Evolutionary conservation across 2,329 filamentous ascomycete genomes (phyloP).

Genomic region (Sarocladiaceae sp.): DNA sequence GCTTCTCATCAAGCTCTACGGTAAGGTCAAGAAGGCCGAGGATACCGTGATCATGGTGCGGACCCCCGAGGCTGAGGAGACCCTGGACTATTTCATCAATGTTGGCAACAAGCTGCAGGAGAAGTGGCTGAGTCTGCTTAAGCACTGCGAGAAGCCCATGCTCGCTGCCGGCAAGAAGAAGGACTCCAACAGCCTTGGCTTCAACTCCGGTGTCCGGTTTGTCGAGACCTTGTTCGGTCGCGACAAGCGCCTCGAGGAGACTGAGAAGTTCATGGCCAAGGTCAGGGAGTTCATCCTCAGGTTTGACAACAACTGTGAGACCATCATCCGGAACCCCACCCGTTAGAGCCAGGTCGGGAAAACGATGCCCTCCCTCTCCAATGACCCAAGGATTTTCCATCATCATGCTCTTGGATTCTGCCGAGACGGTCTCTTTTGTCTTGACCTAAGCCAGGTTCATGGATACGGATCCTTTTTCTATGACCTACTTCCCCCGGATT

Average conservation of each 20-base stretch:
- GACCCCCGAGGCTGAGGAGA: slow-evolving; percentile 71
- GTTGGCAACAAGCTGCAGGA: slow-evolving; percentile 46
- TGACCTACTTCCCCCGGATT: not conserved
- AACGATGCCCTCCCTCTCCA: not conserved
- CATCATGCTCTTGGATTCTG: not conserved
- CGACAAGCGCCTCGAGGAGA: slow-evolving; percentile 83
- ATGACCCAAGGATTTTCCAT: not conserved
- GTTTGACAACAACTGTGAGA: slow-evolving; percentile 94
- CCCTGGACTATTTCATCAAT: slow-evolving; percentile 60
- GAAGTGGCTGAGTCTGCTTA: slow-evolving; percentile 54
- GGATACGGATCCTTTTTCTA: not conserved
- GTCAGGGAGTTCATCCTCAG: slow-evolving; percentile 83
- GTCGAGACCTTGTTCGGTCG: slow-evolving; percentile 93
- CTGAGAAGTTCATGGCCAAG: slow-evolving; percentile 87
- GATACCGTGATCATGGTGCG: slow-evolving; percentile 72
- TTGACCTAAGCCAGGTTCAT: slow-evolving; percentile 3
- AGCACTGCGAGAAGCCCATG: slow-evolving; percentile 92
- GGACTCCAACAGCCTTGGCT: slow-evolving; percentile 63
- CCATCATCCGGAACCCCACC: slow-evolving; percentile 66
- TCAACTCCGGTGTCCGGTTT: slow-evolving; percentile 90
- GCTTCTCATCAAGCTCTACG: slow-evolving; percentile 85
- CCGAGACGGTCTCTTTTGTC: slow-evolving; percentile 9
- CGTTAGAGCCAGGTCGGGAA: slow-evolving; percentile 31
- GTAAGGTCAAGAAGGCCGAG: slow-evolving; percentile 89
- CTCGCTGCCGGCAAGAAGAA: slow-evolving; percentile 79